Conservation (phyloP, 495 filamentous ascomycete genomes). For the Hypoxylon subgilvum region DNA sequence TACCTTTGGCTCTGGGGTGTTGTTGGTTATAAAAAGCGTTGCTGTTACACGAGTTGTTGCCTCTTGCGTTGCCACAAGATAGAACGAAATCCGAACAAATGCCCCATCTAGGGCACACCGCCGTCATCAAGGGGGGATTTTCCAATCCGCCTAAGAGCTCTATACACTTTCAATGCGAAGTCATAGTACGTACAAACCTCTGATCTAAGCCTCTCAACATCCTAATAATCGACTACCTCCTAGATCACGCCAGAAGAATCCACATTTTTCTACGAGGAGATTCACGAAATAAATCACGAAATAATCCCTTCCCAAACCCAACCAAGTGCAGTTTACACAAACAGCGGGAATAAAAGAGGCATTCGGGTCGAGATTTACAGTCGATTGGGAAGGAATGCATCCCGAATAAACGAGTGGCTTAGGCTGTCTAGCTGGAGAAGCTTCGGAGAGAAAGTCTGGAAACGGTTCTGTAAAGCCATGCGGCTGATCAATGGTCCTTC, state of each 20-base stretch:
- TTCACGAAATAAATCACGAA: not conserved
- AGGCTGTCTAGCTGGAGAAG: not conserved
- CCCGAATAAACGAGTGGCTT: slow-evolving; percentile 1
- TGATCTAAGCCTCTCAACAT: not conserved
- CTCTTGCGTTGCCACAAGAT: not conserved
- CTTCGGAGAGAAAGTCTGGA: not conserved
- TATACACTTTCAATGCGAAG: not conserved
- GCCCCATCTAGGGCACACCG: not conserved
- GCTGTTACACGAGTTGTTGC: slow-evolving; percentile 1
- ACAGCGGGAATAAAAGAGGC: not conserved
- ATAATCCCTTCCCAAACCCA: not conserved
- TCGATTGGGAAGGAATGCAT: not conserved
- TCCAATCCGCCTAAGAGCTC: not conserved
- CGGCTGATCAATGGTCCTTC: slow-evolving; percentile 1
- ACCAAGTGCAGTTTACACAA: not conserved
- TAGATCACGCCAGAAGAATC: not conserved
- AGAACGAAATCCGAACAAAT: not conserved
- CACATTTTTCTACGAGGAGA: not conserved
- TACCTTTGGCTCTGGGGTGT: slow-evolving; percentile 1
- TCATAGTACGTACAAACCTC: not conserved
- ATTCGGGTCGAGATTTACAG: not conserved
- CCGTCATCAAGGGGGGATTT: not conserved
- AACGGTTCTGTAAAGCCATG: not conserved
- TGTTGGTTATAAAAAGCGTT: not conserved
- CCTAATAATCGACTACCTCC: not conserved